Evolutionary conservation across 352 stramenopile species (phyloP).

Genomic region (Phytophthora litchii): DNA sequence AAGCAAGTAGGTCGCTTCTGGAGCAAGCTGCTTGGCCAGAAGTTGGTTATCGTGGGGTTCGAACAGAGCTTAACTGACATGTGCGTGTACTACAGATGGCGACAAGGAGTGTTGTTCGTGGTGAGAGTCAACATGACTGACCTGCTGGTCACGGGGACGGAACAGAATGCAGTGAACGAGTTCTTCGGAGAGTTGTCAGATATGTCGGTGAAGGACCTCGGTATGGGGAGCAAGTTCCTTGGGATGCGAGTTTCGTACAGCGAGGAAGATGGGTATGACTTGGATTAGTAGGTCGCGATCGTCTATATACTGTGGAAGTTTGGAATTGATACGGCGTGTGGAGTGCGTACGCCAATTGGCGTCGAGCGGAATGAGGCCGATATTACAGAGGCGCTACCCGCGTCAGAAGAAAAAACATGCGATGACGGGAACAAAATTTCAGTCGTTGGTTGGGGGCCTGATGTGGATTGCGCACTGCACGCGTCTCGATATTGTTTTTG

Average conservation of each 20-base stretch:
- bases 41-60: conserved; percentile 22
- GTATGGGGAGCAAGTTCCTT: conserved; percentile 27
- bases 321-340: conserved; percentile 16
- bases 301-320: conserved; percentile 14
- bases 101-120: conserved; percentile 1
- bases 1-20: conserved; percentile 41
- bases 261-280: neutral
- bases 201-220: conserved; percentile 34
- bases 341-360: conserved; percentile 14
- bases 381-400: neutral
- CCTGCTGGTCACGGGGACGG: conserved; percentile 23
- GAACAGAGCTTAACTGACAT: conserved; percentile 19
- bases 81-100: conserved; percentile 32
- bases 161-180: neutral
- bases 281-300: conserved; percentile 29
- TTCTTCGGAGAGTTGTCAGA: conserved; percentile 3
- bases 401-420: neutral
- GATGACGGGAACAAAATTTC: neutral
- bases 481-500: conserved; percentile 31
- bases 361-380: neutral
- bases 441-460: neutral
- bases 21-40: conserved; percentile 26
- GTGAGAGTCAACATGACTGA: conserved; percentile 39
- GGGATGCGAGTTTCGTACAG: conserved; percentile 28
- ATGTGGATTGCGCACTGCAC: conserved; percentile 16